These are phyloP conservation scores for Phaeosphaeria sp. DNA, from an alignment of 2,329 filamentous ascomycete species.

Conservation along the genomic window DNA sequence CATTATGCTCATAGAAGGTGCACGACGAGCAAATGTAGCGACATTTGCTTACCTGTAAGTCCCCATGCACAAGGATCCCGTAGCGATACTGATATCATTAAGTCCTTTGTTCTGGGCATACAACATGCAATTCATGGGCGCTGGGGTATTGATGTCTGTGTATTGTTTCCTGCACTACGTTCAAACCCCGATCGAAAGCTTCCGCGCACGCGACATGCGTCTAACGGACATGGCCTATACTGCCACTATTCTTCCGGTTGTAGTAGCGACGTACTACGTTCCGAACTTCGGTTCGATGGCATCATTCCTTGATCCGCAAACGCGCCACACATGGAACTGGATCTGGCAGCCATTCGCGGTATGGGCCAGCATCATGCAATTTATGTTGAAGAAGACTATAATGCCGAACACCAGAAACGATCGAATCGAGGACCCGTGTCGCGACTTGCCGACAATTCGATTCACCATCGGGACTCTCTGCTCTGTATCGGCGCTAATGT, in stretches of 20 bases:
- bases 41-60: slow-evolving; percentile 15
- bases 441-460: slow-evolving; percentile 17
- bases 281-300: slow-evolving; percentile 7
- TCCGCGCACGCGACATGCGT: slow-evolving; percentile 17
- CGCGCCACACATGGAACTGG: slow-evolving; percentile 15
- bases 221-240: slow-evolving; percentile 19
- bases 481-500: slow-evolving; percentile 9
- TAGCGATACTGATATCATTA: background rate
- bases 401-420: slow-evolving; percentile 18
- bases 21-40: slow-evolving; percentile 14
- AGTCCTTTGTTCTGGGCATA: slow-evolving; percentile 19
- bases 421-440: slow-evolving; percentile 5
- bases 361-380: slow-evolving; percentile 17
- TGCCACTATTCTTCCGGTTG: slow-evolving; percentile 15
- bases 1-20: slow-evolving; percentile 18
- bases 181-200: slow-evolving; percentile 19
- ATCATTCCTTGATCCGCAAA: slow-evolving; percentile 10
- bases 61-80: background rate
- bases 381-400: slow-evolving; percentile 16
- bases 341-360: slow-evolving; percentile 22
- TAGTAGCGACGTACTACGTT: slow-evolving; percentile 13
- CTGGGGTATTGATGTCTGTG: slow-evolving; percentile 13
- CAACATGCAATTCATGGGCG: slow-evolving; percentile 16
- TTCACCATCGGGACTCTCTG: slow-evolving; percentile 16
- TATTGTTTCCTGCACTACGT: slow-evolving; percentile 20